These are phyloP conservation scores for Rutstroemia sp. DNA, from an alignment of 2,329 filamentous ascomycete genomes.

Conservation along the genomic window DNA sequence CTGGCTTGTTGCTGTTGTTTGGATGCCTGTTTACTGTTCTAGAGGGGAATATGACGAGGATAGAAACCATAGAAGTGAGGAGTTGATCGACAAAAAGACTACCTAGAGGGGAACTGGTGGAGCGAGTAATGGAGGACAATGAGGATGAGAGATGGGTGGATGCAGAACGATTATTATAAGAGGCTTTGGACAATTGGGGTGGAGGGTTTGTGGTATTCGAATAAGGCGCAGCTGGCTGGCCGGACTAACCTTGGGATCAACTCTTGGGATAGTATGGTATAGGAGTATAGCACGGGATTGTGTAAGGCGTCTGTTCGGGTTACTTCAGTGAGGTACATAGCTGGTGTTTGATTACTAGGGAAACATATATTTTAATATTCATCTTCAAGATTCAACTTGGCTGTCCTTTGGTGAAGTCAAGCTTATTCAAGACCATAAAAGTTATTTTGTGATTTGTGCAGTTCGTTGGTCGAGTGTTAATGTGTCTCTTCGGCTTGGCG, in stretches of 20 bases:
- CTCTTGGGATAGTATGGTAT: background rate
- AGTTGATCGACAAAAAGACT: background rate
- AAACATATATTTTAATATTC: too few species aligned
- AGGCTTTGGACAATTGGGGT: background rate
- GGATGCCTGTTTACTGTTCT: slow-evolving; percentile 38
- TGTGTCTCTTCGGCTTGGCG: too few species aligned
- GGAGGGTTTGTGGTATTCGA: background rate
- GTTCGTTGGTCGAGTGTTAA: too few species aligned
- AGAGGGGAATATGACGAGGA: slow-evolving; percentile 12
- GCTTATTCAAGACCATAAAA: too few species aligned
- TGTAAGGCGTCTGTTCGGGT: background rate
- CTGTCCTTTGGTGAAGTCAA: too few species aligned
- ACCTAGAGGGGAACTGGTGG: background rate
- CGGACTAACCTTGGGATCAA: background rate
- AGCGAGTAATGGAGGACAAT: too few species aligned
- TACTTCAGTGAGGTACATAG: too few species aligned
- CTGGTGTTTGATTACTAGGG: too few species aligned
- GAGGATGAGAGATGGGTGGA: too few species aligned
- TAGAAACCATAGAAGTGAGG: background rate
- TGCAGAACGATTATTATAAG: background rate
- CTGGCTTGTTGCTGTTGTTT: slow-evolving; percentile 45
- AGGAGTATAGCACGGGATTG: background rate
- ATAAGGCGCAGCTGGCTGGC: background rate
- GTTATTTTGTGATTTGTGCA: too few species aligned
- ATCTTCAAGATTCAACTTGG: too few species aligned